Conservation (phyloP, 2,329 filamentous ascomycete genomes). For the Beauveria varroae region DNA sequence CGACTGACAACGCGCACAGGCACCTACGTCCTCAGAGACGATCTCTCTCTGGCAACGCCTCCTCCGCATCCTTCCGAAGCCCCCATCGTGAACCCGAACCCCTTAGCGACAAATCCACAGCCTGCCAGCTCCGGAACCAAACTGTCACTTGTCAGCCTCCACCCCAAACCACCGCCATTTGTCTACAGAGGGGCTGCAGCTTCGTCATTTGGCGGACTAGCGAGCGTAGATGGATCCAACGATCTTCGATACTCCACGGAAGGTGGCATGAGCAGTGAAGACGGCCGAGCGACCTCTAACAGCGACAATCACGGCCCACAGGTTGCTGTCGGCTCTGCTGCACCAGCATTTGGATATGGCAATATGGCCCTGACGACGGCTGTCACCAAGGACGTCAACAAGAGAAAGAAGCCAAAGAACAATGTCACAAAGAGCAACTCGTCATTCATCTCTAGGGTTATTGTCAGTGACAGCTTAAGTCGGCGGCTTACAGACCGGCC, state of each 20-base stretch:
- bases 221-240: constrained; percentile 48
- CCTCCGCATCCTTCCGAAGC: constrained; percentile 93
- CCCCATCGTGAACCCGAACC: constrained; percentile 79
- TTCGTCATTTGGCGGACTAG: constrained; percentile 37
- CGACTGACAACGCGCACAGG: constrained; percentile 39
- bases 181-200: constrained; percentile 48
- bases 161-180: constrained; percentile 48
- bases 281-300: constrained; percentile 43
- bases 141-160: constrained; percentile 68
- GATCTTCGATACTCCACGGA: constrained; percentile 56
- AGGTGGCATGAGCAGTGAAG: constrained; percentile 49
- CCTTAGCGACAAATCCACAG: constrained; percentile 74
- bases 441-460: constrained; percentile 94
- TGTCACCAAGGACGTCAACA: constrained; percentile 63
- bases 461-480: constrained; percentile 72
- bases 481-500: constrained; percentile 76
- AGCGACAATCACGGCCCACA: constrained; percentile 40
- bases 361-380: constrained; percentile 64
- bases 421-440: constrained; percentile 98
- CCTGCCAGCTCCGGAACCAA: constrained; percentile 83
- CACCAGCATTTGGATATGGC: constrained; percentile 76
- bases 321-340: constrained; percentile 31
- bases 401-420: constrained; percentile 91
- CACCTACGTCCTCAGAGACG: constrained; percentile 84
- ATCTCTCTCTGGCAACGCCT: constrained; percentile 85